These are phyloP conservation scores for Vitis labrusca DNA, from an alignment of 164 flowering plant genomes.

Conservation along the genomic window DNA sequence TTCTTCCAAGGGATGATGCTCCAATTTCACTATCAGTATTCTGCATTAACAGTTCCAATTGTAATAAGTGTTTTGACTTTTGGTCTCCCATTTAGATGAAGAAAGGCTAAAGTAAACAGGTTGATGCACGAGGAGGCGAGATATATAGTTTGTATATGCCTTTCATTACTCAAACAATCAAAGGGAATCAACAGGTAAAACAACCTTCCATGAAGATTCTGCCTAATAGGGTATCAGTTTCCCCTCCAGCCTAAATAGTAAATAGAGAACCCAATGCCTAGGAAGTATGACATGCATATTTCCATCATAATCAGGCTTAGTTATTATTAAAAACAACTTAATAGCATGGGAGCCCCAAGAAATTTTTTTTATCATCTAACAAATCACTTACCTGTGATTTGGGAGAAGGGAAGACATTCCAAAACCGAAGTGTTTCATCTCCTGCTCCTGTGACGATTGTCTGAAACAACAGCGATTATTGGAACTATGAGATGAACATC, in stretches of 20 bases:
- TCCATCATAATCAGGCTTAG: background rate
- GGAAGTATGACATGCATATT: too few relatives aligned
- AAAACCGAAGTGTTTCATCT: conserved; percentile 94
- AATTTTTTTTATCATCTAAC: background rate
- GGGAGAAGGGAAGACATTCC: conserved; percentile 99
- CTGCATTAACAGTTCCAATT: conserved; percentile 36
- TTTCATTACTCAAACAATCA: too few relatives aligned
- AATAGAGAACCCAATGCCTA: too few relatives aligned
- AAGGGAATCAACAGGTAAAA: too few relatives aligned
- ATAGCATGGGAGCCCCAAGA: background rate
- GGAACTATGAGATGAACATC: background rate
- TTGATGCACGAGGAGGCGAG: too few relatives aligned
- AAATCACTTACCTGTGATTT: conserved; percentile 68
- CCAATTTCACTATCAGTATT: conserved; percentile 74
- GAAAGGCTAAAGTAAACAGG: too few relatives aligned
- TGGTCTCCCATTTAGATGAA: too few relatives aligned
- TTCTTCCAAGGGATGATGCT: conserved; percentile 77
- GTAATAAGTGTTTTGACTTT: too few relatives aligned
- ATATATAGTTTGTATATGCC: too few relatives aligned
- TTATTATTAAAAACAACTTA: background rate
- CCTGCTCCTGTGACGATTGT: conserved; percentile 98
- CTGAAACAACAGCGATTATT: conserved; percentile 31
- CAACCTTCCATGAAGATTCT: too few relatives aligned
- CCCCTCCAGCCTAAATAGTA: too few relatives aligned
- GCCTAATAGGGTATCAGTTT: too few relatives aligned